Evolutionary conservation across 208 protist genomes (phyloP).

Genomic region (Herpetomonas tarakana): DNA sequence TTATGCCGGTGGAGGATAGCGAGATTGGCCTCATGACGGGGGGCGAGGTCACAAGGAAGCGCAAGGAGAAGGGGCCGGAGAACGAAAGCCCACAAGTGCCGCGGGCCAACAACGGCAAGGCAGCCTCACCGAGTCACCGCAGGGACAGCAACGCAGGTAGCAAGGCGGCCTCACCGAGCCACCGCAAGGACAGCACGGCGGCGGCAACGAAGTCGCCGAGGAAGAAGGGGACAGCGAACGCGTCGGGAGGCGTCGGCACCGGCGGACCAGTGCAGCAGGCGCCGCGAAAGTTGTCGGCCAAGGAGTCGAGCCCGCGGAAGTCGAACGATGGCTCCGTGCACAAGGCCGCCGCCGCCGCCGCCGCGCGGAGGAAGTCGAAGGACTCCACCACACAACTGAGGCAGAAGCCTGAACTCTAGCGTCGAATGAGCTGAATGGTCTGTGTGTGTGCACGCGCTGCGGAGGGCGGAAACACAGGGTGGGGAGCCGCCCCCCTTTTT

Average conservation of each 20-base stretch:
- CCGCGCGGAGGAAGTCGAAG: neutral
- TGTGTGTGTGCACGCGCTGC: no score
- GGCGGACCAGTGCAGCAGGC: no score
- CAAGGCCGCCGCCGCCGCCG: neutral
- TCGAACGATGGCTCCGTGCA: neutral
- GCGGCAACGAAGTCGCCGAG: neutral
- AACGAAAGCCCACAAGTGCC: neutral
- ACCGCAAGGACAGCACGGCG: neutral
- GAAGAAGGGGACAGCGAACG: no score
- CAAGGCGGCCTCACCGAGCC: neutral
- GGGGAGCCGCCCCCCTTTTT: no score
- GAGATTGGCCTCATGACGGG: constrained; percentile 47
- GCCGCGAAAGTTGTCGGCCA: neutral
- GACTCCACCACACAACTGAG: neutral
- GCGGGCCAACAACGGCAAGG: no score
- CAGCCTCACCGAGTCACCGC: neutral
- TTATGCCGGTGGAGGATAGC: constrained; percentile 28
- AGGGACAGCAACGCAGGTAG: neutral
- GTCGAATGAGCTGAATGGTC: no score
- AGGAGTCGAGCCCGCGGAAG: neutral
- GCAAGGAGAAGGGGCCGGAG: constrained; percentile 22
- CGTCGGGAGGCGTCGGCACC: no score
- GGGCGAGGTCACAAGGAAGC: constrained; percentile 44
- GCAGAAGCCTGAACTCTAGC: no score
- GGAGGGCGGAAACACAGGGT: no score